Evolutionary conservation across 768 basidiomycete species (phyloP).

Genomic region (Kwoniella dendrophila): DNA sequence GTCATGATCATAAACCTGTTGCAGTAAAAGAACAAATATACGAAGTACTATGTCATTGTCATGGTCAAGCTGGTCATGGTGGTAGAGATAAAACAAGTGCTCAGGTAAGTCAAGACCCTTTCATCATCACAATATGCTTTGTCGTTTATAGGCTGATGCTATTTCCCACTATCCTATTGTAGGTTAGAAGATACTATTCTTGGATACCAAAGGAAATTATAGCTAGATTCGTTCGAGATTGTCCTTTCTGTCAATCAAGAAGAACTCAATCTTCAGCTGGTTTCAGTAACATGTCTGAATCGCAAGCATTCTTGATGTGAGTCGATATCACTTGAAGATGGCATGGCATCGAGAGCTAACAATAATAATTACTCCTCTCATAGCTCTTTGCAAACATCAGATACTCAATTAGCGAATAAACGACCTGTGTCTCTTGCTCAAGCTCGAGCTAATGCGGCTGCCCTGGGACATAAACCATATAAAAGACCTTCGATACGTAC

Average conservation of each 20-base stretch:
- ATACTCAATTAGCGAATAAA: conserved; percentile 23
- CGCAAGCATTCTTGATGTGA: conserved; percentile 36
- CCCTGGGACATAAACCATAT: conserved; percentile 19
- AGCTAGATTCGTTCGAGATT: conserved; percentile 73
- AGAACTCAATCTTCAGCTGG: conserved; percentile 46
- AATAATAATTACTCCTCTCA: neutral
- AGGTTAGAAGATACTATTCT: conserved; percentile 70
- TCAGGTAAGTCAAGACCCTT: conserved; percentile 23
- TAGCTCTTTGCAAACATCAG: conserved; percentile 28
- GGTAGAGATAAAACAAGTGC: conserved; percentile 78
- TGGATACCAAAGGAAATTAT: conserved; percentile 85
- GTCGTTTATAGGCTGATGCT: neutral
- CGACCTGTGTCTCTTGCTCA: conserved; percentile 20
- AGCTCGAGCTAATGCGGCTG: conserved; percentile 23
- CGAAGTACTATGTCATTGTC: conserved; percentile 73
- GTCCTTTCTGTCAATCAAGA: conserved; percentile 70
- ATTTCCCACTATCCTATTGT: conserved; percentile 14
- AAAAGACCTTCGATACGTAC: conserved; percentile 19
- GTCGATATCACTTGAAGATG: neutral
- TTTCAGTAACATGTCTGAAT: conserved; percentile 23
- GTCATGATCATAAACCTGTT: conserved; percentile 73
- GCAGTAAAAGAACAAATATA: conserved; percentile 78
- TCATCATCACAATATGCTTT: neutral
- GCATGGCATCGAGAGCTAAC: no score
- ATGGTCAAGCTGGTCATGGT: conserved; percentile 67